These are phyloP conservation scores for Lycium barbarum DNA, from an alignment of 257 asterid genomes.

Conservation along the genomic window DNA sequence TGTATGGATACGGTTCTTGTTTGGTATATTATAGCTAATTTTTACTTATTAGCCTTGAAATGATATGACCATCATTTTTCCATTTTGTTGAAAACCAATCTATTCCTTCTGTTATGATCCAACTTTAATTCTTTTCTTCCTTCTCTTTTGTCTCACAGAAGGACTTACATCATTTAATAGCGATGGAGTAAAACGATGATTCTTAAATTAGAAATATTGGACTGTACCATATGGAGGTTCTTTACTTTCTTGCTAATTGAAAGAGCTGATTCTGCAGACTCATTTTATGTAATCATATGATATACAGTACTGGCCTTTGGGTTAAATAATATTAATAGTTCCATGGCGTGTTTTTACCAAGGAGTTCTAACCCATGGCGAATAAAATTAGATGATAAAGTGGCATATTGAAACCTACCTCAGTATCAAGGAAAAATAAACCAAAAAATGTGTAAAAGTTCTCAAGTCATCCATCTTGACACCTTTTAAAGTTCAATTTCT, in stretches of 20 bases:
- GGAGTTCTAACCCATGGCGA: neutral
- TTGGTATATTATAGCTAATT: neutral
- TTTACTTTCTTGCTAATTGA: neutral
- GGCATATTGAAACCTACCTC: neutral
- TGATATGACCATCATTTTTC: neutral
- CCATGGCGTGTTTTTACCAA: neutral
- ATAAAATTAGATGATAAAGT: neutral
- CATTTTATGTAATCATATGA: conserved; percentile 1
- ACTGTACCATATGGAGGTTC: neutral
- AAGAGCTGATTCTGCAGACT: neutral
- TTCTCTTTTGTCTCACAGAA: neutral
- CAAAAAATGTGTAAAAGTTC: too few relatives aligned
- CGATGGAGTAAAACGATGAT: neutral
- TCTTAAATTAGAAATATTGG: neutral
- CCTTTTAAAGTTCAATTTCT: too few relatives aligned
- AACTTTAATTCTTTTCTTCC: neutral
- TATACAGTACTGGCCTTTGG: neutral
- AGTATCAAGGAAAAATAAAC: neutral
- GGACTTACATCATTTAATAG: neutral
- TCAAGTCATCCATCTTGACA: too few relatives aligned
- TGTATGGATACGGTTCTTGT: too few relatives aligned
- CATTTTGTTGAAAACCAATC: neutral
- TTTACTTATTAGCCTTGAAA: too few relatives aligned
- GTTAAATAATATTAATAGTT: neutral
- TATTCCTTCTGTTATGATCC: neutral